Evolutionary conservation across 805 yeast genomes (phyloP), one percentile per base, ranked within the genome.

Genomic region (Yamadazyma ubonensis): DNA sequence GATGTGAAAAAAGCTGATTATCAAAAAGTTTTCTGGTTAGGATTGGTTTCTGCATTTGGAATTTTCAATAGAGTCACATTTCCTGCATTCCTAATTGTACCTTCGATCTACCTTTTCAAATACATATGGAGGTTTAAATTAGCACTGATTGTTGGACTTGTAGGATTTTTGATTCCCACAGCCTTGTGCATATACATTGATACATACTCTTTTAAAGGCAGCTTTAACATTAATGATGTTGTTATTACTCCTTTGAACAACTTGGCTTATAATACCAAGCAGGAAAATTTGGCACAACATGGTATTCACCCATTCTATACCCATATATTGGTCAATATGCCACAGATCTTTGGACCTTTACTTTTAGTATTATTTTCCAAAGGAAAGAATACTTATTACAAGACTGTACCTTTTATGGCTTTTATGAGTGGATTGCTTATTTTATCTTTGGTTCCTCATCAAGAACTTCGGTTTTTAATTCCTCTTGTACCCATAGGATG

Each of bases 61-160:
- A 47, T 77, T 0, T 91, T 90, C 67, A 93, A 90, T 58, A 69
- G 99, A 50, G 75, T 88, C 19, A 88, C 97, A 0, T 91, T 91
- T 53, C 71, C 79, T 0, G 85, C 82, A 0, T 93, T 87, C 67
- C 52, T 95, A 29, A 32, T 82, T 0, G 39, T 86, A 2, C 98
- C 98, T 1, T 52, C 71, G 0, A 29, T 73, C 26, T 70, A 61
- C 31, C 54, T 83, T 4, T 29, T 76, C 11, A 65, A 63, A 42
- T 78, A 67, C 48, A 65, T 75, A 41, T 37, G 62, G 33, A 50
- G 37, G 17, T 63, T 73, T 51, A 61, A 61, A 43, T 42, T 54
- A 7, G 50, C 63, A 1, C 14, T 64, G 2, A 42, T 71, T 0
- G 42, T 72, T 0, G 51, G 76, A 8, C 30, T 56, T 0, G 8